Base-by-base conservation (phyloP, 257 asterid species). In the Capsicum rhomboideum region DNA sequence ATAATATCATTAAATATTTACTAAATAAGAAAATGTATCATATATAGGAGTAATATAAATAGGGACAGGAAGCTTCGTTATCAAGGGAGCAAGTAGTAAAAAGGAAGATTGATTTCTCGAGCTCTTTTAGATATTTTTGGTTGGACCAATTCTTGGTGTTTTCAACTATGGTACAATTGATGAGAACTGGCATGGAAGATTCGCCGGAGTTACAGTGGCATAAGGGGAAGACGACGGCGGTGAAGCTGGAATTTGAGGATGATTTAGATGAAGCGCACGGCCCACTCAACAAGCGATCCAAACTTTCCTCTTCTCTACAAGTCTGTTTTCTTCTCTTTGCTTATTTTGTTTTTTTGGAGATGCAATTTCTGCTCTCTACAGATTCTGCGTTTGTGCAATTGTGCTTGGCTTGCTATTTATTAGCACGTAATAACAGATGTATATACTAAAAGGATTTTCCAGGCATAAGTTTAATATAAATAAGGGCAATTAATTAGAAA, bases 201-300 rank as follows among this genome's bases (percentile, higher is more conserved):
- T 34, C 50, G 50, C 79, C 63, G 59, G 82, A 84, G 84, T 56
- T 85, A 17, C 85, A 79, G 53, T 61, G 64, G 83, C 82, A 40
- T 54, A 83, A 61, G 44, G 91, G 87, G 13, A 85, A 87, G 78
- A 84, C 88, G 78, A 91, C 87, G 79, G 88, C 86, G 86, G 53
- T 82, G 85, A 91, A 91, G 82, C 29, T 82, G 84, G 93, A 90
- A 78, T 79, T 72, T 26, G 92, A 90, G 37, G 93, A 91, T 78
- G 66, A 78, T 18, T 63, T 90, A 75, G 92, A 90, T 71, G 95
- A 90, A 79, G 90, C 89, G 77, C 80, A 89, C 26, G 87, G 90
- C 29, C 87, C 90, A 20, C 82, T 87, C 61, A 75, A 79, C 63
- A 91, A 91, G 85, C 91, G 94, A 71, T 87, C 89, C 58, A 91